Evolutionary conservation across 2,329 filamentous ascomycete species (phyloP).

Genomic region (Aspergillus fijiensis): DNA sequence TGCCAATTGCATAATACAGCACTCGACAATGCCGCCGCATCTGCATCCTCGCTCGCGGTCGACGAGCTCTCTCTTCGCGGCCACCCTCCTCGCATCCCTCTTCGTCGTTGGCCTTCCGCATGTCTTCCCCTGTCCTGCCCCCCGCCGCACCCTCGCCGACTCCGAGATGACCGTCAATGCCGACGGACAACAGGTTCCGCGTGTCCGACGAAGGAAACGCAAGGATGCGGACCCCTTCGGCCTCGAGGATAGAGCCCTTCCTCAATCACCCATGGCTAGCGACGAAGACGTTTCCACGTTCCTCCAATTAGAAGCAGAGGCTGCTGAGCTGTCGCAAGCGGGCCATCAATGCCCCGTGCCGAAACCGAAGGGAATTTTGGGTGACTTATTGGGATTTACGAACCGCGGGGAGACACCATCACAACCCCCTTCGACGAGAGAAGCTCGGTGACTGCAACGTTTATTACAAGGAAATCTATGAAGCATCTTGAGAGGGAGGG

Average conservation of each 20-base stretch:
- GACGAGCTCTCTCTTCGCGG: conserved; percentile 91
- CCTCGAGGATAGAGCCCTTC: conserved; percentile 16
- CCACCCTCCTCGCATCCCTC: conserved; percentile 86
- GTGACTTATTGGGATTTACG: conserved; percentile 71
- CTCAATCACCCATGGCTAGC: conserved; percentile 19
- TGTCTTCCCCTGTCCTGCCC: conserved; percentile 84
- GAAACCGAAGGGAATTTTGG: conserved; percentile 78
- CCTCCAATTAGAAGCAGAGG: conserved; percentile 43
- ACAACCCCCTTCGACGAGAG: conserved; percentile 5
- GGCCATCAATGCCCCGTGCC: conserved; percentile 86
- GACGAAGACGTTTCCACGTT: conserved; percentile 48
- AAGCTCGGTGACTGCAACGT: conserved; percentile 7
- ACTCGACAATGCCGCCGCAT: conserved; percentile 68
- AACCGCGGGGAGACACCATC: conserved; percentile 26
- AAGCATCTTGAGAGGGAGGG: background rate
- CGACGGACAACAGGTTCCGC: conserved; percentile 46
- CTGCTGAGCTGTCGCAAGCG: conserved; percentile 41
- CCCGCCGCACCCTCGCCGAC: conserved; percentile 72
- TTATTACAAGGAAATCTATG: background rate
- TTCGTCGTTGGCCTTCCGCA: conserved; percentile 90
- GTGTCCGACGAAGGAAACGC: conserved; percentile 37
- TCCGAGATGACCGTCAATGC: conserved; percentile 48
- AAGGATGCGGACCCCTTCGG: conserved; percentile 28
- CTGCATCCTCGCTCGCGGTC: conserved; percentile 91
- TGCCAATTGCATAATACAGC: background rate